Evolutionary conservation across 202 grass and related monocot genomes (phyloP).

Genomic region (Schoenoplectus triqueter): DNA sequence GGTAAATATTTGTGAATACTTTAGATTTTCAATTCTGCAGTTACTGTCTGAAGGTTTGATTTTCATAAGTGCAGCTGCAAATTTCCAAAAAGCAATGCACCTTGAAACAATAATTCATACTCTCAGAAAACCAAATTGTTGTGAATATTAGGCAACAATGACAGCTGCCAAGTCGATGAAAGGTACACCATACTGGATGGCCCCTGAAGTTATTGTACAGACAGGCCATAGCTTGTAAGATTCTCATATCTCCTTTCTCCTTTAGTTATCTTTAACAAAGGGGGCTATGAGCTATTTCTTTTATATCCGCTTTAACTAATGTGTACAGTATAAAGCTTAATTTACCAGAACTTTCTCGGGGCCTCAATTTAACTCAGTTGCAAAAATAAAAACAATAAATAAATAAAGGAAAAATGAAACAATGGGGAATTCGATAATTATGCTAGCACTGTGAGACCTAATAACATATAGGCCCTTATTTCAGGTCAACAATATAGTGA

Average conservation of each 20-base stretch:
- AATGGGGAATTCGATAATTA: neutral
- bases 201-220: slow-evolving; percentile 96
- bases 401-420: neutral
- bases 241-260: slow-evolving; percentile 15
- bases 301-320: neutral
- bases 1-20: slow-evolving; percentile 46
- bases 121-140: neutral
- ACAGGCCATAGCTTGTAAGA: slow-evolving; percentile 97
- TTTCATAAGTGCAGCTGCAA: slow-evolving; percentile 12
- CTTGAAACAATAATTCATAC: slow-evolving; percentile 15
- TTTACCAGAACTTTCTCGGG: slow-evolving; percentile 3
- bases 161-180: slow-evolving; percentile 98
- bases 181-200: slow-evolving; percentile 99
- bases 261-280: slow-evolving; percentile 16
- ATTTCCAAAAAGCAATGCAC: slow-evolving; percentile 2
- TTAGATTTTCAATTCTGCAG: slow-evolving; percentile 6
- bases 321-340: neutral
- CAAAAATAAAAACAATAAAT: neutral
- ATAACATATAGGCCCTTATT: neutral
- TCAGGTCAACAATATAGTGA: slow-evolving; percentile 10
- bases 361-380: neutral
- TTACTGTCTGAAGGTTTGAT: neutral
- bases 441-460: neutral
- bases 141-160: slow-evolving; percentile 71
- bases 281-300: neutral